Percentiles rank a stretch among this genome's conserved stretches.
Evolutionary conservation across 1,139 yeast genomes (phyloP).

Genomic region (Debaryomyces psychrophilus): DNA sequence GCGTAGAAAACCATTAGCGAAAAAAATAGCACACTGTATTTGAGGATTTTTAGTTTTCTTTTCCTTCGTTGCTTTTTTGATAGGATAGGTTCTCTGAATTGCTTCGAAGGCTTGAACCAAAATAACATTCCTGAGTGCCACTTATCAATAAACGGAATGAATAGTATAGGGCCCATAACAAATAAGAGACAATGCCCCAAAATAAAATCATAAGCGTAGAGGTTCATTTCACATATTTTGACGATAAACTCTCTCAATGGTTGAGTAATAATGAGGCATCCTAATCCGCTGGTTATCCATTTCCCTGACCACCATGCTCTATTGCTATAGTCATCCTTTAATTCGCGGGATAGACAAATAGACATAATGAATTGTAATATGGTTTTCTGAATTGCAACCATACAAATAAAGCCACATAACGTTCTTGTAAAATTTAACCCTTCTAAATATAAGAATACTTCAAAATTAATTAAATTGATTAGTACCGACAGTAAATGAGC

Average conservation of each 20-base stretch:
- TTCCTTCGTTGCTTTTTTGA: conserved; percentile 25
- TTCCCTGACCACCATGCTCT: conserved; percentile 87
- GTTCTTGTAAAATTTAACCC: conserved; percentile 63
- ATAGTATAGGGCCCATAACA: conserved; percentile 60
- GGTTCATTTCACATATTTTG: conserved; percentile 67
- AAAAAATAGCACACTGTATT: conserved; percentile 27
- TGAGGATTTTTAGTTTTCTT: conserved; percentile 20
- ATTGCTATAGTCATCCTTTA: conserved; percentile 57
- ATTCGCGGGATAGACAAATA: conserved; percentile 60
- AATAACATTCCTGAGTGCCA: conserved; percentile 41
- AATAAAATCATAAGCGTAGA: conserved; percentile 72
- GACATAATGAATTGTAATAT: conserved; percentile 48
- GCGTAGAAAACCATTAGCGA: conserved; percentile 19
- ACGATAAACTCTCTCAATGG: conserved; percentile 71
- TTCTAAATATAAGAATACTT: conserved; percentile 63
- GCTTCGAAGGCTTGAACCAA: conserved; percentile 38
- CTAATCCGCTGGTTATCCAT: conserved; percentile 66
- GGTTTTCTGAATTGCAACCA: conserved; percentile 56
- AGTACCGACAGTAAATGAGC: conserved; percentile 58
- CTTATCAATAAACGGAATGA: conserved; percentile 62
- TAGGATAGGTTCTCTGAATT: conserved; percentile 30
- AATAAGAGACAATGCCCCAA: conserved; percentile 67
- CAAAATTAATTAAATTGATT: conserved; percentile 57
- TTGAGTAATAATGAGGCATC: conserved; percentile 62
- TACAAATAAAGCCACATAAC: conserved; percentile 59